Evolutionary conservation across 2,329 filamentous ascomycete genomes (phyloP).

Genomic region (Ophiostoma montium): DNA sequence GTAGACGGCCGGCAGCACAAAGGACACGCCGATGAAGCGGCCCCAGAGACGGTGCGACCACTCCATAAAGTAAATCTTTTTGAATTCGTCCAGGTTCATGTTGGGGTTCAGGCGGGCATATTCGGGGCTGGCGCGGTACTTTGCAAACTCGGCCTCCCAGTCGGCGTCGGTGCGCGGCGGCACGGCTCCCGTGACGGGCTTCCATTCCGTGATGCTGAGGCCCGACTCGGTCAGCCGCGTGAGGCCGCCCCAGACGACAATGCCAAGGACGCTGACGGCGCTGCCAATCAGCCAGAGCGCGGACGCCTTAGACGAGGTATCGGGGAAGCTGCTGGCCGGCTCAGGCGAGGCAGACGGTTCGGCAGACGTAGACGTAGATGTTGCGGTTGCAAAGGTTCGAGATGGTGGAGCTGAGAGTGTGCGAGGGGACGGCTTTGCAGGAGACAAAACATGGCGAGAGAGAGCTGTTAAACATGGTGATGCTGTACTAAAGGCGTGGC

Average conservation of each 20-base stretch:
- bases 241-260: slow-evolving; percentile 87
- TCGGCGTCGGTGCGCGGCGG: slow-evolving; percentile 65
- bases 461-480: background rate
- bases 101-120: slow-evolving; percentile 83
- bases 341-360: slow-evolving; percentile 14
- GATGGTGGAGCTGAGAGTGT: background rate
- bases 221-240: slow-evolving; percentile 92
- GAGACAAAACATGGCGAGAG: background rate
- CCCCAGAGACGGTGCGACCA: slow-evolving; percentile 95
- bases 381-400: slow-evolving; percentile 4
- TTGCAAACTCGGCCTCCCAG: slow-evolving; percentile 87
- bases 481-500: slow-evolving; percentile 1
- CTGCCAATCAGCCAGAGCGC: slow-evolving; percentile 89
- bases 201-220: slow-evolving; percentile 97
- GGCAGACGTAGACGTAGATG: slow-evolving; percentile 6
- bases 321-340: slow-evolving; percentile 30
- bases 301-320: slow-evolving; percentile 60
- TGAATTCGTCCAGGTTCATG: slow-evolving; percentile 90
- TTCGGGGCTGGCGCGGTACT: slow-evolving; percentile 86
- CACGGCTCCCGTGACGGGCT: slow-evolving; percentile 81
- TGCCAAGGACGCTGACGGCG: slow-evolving; percentile 87
- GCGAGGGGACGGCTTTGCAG: background rate
- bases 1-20: slow-evolving; percentile 77
- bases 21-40: slow-evolving; percentile 76
- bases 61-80: slow-evolving; percentile 99